Conservation (phyloP, 2,329 filamentous ascomycete genomes). For the Cladophialophora exuberans region DNA sequence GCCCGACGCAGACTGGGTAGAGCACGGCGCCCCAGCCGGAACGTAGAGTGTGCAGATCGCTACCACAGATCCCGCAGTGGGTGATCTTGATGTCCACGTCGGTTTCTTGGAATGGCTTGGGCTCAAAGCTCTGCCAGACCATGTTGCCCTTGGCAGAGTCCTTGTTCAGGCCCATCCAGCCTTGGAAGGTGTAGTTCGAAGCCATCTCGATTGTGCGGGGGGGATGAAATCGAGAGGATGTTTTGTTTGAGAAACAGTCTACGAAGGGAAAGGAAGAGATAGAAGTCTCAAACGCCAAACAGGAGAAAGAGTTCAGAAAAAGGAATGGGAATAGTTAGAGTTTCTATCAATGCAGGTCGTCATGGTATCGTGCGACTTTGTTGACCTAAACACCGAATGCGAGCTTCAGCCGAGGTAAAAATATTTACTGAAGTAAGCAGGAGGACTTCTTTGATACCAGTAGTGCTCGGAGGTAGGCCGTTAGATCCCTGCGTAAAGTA, state of each 20-base stretch:
- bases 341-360: too few species aligned
- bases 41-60: conserved; percentile 52
- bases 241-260: not conserved
- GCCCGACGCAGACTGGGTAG: conserved; percentile 61
- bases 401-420: conserved; percentile 7
- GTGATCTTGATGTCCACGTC: conserved; percentile 69
- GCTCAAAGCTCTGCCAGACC: conserved; percentile 39
- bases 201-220: conserved; percentile 23
- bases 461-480: too few species aligned
- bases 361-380: too few species aligned
- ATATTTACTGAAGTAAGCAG: too few species aligned
- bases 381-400: too few species aligned
- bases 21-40: conserved; percentile 37
- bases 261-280: not conserved
- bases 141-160: conserved; percentile 54
- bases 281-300: not conserved
- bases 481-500: too few species aligned
- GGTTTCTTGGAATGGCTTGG: conserved; percentile 56
- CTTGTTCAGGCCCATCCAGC: conserved; percentile 59
- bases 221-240: not conserved
- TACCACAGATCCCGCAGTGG: conserved; percentile 69
- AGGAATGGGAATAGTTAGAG: too few species aligned
- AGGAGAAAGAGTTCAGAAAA: not conserved
- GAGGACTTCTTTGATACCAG: too few species aligned
- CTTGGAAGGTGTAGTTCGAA: conserved; percentile 57